phyloP scores from a whole-genome alignment of 768 basidiomycete species.

The Gautieria morchelliformis region DNA sequence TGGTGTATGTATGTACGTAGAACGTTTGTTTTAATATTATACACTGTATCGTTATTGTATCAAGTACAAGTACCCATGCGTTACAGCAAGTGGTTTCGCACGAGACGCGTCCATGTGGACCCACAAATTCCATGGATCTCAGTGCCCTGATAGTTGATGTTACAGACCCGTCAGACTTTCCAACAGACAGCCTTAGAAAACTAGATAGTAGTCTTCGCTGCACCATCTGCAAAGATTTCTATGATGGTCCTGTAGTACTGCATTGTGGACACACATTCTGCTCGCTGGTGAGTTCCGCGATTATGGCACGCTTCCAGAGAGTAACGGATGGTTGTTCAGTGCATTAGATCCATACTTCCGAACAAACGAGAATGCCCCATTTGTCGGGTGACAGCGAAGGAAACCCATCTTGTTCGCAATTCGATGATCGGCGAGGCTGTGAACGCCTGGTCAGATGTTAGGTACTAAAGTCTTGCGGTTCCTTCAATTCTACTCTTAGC shows the following conservation, averaged over 20 bases:
- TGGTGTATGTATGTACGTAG: not conserved
- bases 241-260: conserved; percentile 63
- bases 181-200: conserved; percentile 34
- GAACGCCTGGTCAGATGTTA: conserved; percentile 58
- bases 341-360: conserved; percentile 10
- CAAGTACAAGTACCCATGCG: too few species aligned
- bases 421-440: conserved; percentile 62
- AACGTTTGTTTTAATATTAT: conserved; percentile 1
- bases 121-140: not conserved
- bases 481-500: not conserved
- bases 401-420: conserved; percentile 59
- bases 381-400: conserved; percentile 45
- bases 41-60: not conserved
- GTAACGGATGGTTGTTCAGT: not conserved
- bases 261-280: conserved; percentile 77
- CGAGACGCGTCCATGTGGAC: not conserved
- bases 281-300: conserved; percentile 49
- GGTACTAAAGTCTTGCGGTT: conserved; percentile 35
- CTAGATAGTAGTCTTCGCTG: conserved; percentile 64
- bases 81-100: too few species aligned
- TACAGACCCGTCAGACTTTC: conserved; percentile 65
- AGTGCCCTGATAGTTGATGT: conserved; percentile 15
- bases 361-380: conserved; percentile 61
- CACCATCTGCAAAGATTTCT: conserved; percentile 67
- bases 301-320: not conserved